Evolutionary conservation across 2,329 filamentous ascomycete genomes (phyloP).

Genomic region (Boeremia lycopersici): DNA sequence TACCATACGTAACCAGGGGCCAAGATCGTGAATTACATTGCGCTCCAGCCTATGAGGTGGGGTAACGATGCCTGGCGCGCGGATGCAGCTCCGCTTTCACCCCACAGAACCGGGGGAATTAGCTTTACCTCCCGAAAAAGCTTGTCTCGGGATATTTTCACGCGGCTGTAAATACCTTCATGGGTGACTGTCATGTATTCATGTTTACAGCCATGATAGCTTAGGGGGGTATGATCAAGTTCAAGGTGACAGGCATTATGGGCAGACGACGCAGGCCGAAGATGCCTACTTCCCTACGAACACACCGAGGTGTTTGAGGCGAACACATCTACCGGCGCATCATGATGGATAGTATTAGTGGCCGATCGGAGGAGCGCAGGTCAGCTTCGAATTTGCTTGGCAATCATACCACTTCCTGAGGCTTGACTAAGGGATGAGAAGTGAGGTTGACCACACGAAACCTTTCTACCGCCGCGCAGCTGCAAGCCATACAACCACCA

Average conservation of each 20-base stretch:
- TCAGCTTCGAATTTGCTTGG: neutral
- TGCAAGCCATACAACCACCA: neutral
- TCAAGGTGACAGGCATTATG: neutral
- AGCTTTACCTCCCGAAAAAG: constrained; percentile 2
- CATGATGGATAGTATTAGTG: neutral
- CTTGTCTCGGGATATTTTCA: neutral
- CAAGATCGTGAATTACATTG: neutral
- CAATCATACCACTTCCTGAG: neutral
- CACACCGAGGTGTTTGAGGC: too few relatives aligned
- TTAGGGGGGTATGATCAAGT: neutral
- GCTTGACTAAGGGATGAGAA: neutral
- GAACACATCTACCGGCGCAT: too few relatives aligned
- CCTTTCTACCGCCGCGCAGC: neutral
- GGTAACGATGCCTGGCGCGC: neutral
- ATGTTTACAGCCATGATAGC: neutral
- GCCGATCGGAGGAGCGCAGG: neutral
- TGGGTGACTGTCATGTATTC: too few relatives aligned
- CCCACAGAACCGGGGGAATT: neutral
- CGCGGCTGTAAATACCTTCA: neutral
- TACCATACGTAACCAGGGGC: neutral
- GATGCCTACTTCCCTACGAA: too few relatives aligned
- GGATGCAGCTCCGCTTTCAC: constrained; percentile 3
- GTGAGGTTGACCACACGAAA: neutral
- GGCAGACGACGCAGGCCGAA: too few relatives aligned
- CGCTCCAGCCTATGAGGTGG: neutral